A percentile compares a stretch with the other conserved stretches of the same genome.
These are phyloP conservation scores for Termitomyces sp. DNA, from an alignment of 768 basidiomycete genomes.

Conservation along the genomic window DNA sequence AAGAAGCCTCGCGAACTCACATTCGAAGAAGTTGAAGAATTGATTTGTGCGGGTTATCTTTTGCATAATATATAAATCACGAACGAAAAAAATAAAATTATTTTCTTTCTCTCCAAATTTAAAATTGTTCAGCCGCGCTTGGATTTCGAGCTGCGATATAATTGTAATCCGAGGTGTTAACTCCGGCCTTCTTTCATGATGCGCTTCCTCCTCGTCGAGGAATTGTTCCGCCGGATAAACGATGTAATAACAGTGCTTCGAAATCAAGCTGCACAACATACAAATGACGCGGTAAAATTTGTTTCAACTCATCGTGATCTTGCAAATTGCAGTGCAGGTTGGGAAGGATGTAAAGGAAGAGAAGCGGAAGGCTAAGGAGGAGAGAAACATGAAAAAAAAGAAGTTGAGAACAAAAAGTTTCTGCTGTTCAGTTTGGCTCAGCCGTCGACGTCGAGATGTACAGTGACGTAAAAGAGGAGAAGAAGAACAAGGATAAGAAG, in stretches of 20 bases:
- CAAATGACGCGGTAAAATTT: conserved; percentile 80
- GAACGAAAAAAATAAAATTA: background rate
- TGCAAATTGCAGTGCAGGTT: conserved; percentile 67
- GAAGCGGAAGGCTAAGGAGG: conserved; percentile 77
- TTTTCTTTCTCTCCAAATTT: background rate
- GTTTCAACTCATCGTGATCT: conserved; percentile 84
- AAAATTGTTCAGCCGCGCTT: no score
- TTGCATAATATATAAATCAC: background rate
- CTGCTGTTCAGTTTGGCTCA: conserved; percentile 23
- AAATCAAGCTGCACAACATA: conserved; percentile 82
- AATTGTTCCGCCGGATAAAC: no score
- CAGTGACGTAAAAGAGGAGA: conserved; percentile 31
- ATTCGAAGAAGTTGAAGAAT: conserved; percentile 3
- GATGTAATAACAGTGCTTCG: conserved; percentile 77
- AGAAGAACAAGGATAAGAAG: conserved; percentile 38
- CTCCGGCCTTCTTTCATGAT: no score
- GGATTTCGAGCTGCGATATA: no score
- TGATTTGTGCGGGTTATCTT: background rate
- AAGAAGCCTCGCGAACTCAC: background rate
- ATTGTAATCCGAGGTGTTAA: no score
- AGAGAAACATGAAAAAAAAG: conserved; percentile 64
- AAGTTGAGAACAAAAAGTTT: conserved; percentile 42
- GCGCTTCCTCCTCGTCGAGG: no score
- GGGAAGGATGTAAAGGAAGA: conserved; percentile 84
- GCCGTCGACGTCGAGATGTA: conserved; percentile 33